Evolutionary conservation across 139 green algal genomes (phyloP), one percentile per base, ranked within the genome.

Genomic region (Astrephomene gubernaculifera): DNA sequence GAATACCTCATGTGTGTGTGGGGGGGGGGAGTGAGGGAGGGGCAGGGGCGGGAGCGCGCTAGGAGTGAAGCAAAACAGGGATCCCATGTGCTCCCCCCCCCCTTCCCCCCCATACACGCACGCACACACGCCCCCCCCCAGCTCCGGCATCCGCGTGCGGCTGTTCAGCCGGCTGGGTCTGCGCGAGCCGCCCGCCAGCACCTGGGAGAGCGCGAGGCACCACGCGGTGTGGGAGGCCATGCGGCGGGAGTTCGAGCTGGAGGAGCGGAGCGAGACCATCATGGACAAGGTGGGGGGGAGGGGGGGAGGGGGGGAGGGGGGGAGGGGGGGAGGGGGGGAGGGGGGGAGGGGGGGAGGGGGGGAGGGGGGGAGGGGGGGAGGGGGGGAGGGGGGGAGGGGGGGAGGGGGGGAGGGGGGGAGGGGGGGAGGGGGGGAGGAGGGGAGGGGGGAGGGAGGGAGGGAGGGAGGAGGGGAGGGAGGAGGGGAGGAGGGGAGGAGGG

Each of bases 161-260:
- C 76, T 83, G 60, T 35, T 33, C 60, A 36, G 39, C 1, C 76
- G 61, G 27, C 60, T 83, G 54, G 60, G 76, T 2, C 39, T 83
- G 19, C 27, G n/a, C 14, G 60, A 83, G 53, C 39, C 60, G 25
- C 76, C 76, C 29, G 12, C 60, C 27, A 21, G 36, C 60, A 63
- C 76, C 60, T 83, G 76, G 76, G 76, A 72, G 25, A 64, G 39
- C 39, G 60, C 29, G 2, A 24, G 41, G 9, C 76, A 83, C 60
- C 38, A 83, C 76, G 29, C 38, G 75, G 75, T 84, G 78, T 84
- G 78, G 78, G 54, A 73, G 9, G 78, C n/a, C 4, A 60, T 84
- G 31, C 27, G 27, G 29, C n/a, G n/a, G 3, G 78, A 84, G 63
- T 75, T 67, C 33, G 63, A 84, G n/a, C 43, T 84, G n/a, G 78